phyloP scores from a whole-genome alignment of 2,329 filamentous ascomycete species.

The Pleoardoris graminearum region DNA sequence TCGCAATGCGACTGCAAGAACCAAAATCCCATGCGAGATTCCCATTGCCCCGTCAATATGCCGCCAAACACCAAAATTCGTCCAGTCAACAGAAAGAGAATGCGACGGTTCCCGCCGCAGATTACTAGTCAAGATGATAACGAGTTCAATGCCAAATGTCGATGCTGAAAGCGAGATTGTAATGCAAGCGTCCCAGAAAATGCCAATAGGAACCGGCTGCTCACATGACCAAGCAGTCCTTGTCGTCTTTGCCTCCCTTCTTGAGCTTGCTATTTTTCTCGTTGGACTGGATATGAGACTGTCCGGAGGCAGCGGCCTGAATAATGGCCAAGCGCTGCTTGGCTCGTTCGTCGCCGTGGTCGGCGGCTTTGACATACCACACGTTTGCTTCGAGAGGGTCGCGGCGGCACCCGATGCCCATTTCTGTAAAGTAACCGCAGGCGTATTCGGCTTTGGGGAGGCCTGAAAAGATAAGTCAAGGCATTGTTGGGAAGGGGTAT shows the following conservation, averaged over 20 bases:
- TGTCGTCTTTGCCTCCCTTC: slow-evolving; percentile 44
- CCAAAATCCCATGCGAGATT: not conserved
- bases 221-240: slow-evolving; percentile 46
- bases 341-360: slow-evolving; percentile 86
- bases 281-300: slow-evolving; percentile 25
- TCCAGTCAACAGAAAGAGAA: slow-evolving; percentile 1
- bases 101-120: slow-evolving; percentile 4
- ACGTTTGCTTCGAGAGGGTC: slow-evolving; percentile 97
- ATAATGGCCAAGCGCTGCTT: slow-evolving; percentile 87
- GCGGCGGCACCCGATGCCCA: slow-evolving; percentile 92
- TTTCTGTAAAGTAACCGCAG: slow-evolving; percentile 95
- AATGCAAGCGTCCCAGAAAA: not conserved
- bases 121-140: slow-evolving; percentile 11
- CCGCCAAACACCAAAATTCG: slow-evolving; percentile 11
- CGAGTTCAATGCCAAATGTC: not conserved
- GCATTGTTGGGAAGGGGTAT: not conserved
- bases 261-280: slow-evolving; percentile 37
- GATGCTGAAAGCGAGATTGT: not conserved
- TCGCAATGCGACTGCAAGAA: not conserved
- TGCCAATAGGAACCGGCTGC: not conserved
- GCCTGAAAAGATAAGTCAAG: slow-evolving; percentile 50
- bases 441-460: slow-evolving; percentile 81
- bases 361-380: slow-evolving; percentile 96
- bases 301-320: slow-evolving; percentile 72
- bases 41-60: slow-evolving; percentile 7